Conservation (phyloP, 164 flowering plant species). For the Euptelea pleiosperma region DNA sequence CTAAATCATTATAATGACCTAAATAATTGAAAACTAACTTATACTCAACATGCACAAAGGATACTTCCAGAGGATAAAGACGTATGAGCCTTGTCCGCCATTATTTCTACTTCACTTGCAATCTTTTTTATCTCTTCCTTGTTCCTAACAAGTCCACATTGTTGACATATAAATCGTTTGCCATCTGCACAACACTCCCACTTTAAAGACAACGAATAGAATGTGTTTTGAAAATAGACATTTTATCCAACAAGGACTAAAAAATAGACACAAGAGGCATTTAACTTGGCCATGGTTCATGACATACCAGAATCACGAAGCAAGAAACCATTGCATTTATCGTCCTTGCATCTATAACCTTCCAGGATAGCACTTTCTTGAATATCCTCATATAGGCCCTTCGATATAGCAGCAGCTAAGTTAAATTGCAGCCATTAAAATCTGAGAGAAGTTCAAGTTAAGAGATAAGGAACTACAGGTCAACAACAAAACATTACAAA, state of each 20-base stretch:
- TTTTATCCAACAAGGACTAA: not conserved
- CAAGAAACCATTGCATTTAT: slow-evolving; percentile 66
- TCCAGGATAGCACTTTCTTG: slow-evolving; percentile 83
- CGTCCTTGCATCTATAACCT: slow-evolving; percentile 76
- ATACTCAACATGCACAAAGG: no score
- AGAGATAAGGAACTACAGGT: slow-evolving; percentile 1
- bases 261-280: not conserved
- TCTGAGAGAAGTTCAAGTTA: not conserved
- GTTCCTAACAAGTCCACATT: slow-evolving; percentile 67
- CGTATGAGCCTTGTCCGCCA: slow-evolving; percentile 49
- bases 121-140: slow-evolving; percentile 56
- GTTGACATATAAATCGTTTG: slow-evolving; percentile 71
- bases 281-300: not conserved
- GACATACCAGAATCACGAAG: slow-evolving; percentile 72
- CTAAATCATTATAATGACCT: no score
- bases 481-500: not conserved
- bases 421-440: slow-evolving; percentile 12
- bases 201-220: not conserved
- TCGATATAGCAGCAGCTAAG: slow-evolving; percentile 17
- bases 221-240: not conserved
- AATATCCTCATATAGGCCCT: slow-evolving; percentile 76
- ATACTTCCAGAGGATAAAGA: slow-evolving; percentile 56
- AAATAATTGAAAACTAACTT: no score
- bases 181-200: slow-evolving; percentile 43
- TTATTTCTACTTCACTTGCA: slow-evolving; percentile 42